Evolutionary conservation across 2,329 filamentous ascomycete genomes (phyloP), one percentile per base, ranked within the genome.

Genomic region (Tolypocladium sp.): DNA sequence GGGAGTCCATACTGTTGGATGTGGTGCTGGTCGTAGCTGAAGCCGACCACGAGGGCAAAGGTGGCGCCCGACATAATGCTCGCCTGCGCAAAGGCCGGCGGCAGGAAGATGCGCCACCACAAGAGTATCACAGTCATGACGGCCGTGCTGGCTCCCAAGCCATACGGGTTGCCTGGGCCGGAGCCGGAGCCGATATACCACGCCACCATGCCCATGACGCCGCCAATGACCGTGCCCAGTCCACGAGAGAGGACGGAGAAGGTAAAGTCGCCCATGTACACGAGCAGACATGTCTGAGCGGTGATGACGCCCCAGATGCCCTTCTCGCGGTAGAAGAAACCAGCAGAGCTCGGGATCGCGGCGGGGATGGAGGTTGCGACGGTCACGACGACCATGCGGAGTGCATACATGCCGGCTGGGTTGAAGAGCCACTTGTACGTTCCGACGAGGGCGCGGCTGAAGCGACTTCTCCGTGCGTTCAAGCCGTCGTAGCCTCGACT

Each of bases 241-340:
- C 67, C 64, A 27, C 80, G 71, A 1, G 72, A 67, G 0, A 79
- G 51, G 7, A 81, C 62, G 0, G 77, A 78, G 55, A 78, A 77
- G 0, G 73, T 75, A 46, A 82, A 81, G 57, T 82, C 80, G 0
- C 78, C 74, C 70, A 80, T 75, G 63, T 81, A 82, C 12, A 77
- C 69, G 1, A 81, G 69, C 2, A 82, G 62, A 1, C 71, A 73
- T 0, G 77, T 78, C 62, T 82, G 80, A 0, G 73, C 79, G 67
- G 78, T 82, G 49, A 82, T 80, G 10, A 82, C 66, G 0, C 71
- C 77, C 80, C 80, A 82, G 0, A 82, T 68, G 0, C 80, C 79
- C 63, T 79, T 81, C 59, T 82, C 74, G 3, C 78, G 73, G 56
- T 80, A 82, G 62, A 75, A 81, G 63, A 82, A 82, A 1, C 76